These are phyloP conservation scores for Ceratobasidium sp. DNA, from an alignment of 1,284 basidiomycete genomes.

Conservation along the genomic window DNA sequence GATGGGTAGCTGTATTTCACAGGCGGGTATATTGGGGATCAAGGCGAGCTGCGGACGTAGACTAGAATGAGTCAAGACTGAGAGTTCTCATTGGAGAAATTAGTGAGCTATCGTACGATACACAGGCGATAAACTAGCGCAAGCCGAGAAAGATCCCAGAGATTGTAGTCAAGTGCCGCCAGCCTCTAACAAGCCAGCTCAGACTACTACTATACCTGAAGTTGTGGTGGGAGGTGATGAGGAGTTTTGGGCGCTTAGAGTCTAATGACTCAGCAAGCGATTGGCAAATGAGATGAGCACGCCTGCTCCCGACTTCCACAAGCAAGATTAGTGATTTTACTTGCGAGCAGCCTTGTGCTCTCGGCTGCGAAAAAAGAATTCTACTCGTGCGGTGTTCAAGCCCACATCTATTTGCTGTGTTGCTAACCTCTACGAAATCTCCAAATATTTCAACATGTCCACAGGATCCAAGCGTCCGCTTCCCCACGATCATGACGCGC, in stretches of 20 bases:
- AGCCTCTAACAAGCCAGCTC: no score
- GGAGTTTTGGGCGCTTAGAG: conserved; percentile 2
- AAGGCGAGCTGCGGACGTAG: not conserved
- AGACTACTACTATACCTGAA: no score
- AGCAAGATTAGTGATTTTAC: not conserved
- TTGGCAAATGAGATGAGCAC: not conserved
- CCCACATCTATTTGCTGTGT: conserved; percentile 24
- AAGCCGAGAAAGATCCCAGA: not conserved
- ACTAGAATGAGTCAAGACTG: not conserved
- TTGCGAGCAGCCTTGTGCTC: not conserved
- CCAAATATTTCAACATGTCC: conserved; percentile 66
- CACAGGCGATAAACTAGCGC: not conserved
- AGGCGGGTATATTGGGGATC: not conserved
- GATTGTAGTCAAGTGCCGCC: no score
- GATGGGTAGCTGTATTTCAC: no score
- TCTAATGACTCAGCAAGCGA: not conserved
- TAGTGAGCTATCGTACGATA: conserved; percentile 1
- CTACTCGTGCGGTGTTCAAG: conserved; percentile 44
- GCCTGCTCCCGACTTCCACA: not conserved
- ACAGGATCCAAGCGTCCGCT: conserved; percentile 84
- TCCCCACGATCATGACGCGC: conserved; percentile 67
- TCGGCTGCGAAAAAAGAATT: not conserved
- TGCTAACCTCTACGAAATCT: conserved; percentile 37
- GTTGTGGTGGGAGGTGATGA: not conserved
- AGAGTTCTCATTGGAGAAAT: not conserved